Percentiles rank a stretch among this genome's conserved stretches.
Conservation (phyloP, 345 rosid genomes). For the Lepidium aucheri region DNA sequence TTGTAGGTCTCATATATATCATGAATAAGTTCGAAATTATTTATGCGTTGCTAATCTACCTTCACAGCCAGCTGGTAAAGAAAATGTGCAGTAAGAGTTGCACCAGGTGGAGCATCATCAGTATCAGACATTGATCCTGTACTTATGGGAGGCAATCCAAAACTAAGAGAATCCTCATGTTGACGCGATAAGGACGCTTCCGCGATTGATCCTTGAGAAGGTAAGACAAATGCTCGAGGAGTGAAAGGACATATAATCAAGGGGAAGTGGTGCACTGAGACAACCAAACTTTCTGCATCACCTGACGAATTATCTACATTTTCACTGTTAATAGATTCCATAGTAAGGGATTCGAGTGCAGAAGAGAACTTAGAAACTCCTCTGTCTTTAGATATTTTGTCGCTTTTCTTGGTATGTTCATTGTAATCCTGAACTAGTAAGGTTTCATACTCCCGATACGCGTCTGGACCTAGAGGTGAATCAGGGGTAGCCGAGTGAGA, state of each 20-base stretch:
- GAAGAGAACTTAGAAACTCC: conserved; percentile 58
- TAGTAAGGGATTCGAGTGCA: conserved; percentile 39
- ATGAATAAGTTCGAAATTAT: conserved; percentile 27
- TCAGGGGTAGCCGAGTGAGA: conserved; percentile 78
- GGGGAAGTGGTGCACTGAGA: conserved; percentile 85
- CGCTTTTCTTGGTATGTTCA: conserved; percentile 52
- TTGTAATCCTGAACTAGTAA: conserved; percentile 94
- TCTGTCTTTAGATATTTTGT: conserved; percentile 40
- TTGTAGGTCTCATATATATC: conserved; percentile 45
- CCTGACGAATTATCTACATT: conserved; percentile 21
- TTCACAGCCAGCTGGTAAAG: conserved; percentile 83
- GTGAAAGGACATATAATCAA: conserved; percentile 79
- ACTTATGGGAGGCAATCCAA: conserved; percentile 78
- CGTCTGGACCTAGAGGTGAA: conserved; percentile 94
- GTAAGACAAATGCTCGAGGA: conserved; percentile 80
- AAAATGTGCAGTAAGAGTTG: conserved; percentile 84
- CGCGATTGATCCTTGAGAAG: conserved; percentile 89
- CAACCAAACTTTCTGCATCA: conserved; percentile 40
- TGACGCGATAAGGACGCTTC: conserved; percentile 68
- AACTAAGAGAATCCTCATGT: conserved; percentile 74
- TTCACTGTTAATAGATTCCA: conserved; percentile 37
- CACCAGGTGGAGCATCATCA: conserved; percentile 83
- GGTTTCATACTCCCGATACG: conserved; percentile 74
- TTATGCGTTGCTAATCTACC: conserved; percentile 32
- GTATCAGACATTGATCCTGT: conserved; percentile 50